phyloP scores from a whole-genome alignment of 345 rosid species.

The Brassica napus region DNA sequence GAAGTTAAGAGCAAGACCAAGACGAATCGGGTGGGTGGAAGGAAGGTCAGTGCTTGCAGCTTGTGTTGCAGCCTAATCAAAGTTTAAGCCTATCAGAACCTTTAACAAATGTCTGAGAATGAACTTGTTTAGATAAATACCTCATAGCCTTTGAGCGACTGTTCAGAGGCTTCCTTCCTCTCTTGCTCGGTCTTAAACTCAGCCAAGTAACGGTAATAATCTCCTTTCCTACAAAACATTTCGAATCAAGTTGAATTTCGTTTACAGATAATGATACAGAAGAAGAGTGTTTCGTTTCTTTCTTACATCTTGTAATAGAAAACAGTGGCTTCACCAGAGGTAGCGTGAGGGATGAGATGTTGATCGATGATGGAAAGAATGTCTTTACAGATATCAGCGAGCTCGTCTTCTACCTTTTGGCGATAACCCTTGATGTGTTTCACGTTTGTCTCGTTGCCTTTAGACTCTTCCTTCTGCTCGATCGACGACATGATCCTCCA shows the following conservation, averaged over 20 bases:
- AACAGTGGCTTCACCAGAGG: constrained; percentile 92
- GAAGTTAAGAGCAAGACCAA: constrained; percentile 98
- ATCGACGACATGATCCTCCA: constrained; percentile 99
- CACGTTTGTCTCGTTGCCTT: constrained; percentile 85
- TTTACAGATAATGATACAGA: background rate
- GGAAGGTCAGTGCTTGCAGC: constrained; percentile 90
- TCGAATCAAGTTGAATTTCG: background rate
- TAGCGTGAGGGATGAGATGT: constrained; percentile 78
- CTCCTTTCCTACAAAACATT: constrained; percentile 73
- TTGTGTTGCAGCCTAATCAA: constrained; percentile 78
- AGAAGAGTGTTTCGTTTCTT: constrained; percentile 1
- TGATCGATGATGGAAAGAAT: constrained; percentile 83
- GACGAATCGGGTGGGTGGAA: constrained; percentile 97
- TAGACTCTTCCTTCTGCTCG: constrained; percentile 94
- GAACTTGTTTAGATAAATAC: constrained; percentile 37
- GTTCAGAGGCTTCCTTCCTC: constrained; percentile 91
- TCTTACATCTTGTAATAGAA: constrained; percentile 93
- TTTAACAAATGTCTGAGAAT: no score
- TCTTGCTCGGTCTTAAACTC: constrained; percentile 92
- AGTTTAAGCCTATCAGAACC: constrained; percentile 7
- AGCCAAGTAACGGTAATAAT: constrained; percentile 88
- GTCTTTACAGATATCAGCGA: constrained; percentile 77
- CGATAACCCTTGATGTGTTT: constrained; percentile 78
- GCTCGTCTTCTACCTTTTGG: constrained; percentile 94
- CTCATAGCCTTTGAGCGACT: constrained; percentile 93